Conservation (phyloP, 2,329 filamentous ascomycete genomes). For the Paecilomyces dactylethromorphus region DNA sequence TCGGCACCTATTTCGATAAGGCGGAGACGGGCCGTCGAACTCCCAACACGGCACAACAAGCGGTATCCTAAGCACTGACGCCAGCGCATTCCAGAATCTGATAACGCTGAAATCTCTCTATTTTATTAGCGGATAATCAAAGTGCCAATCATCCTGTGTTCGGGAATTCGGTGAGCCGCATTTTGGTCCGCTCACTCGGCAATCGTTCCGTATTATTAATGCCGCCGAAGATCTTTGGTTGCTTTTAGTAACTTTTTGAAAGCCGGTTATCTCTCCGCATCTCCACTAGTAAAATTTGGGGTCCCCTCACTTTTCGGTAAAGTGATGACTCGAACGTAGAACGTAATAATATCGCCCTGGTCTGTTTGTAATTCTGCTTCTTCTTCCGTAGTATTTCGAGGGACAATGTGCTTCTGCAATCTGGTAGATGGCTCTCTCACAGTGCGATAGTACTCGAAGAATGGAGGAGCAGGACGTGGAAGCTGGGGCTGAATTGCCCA, state of each 20-base stretch:
- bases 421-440: background rate
- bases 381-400: background rate
- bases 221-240: slow-evolving; percentile 7
- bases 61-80: background rate
- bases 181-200: background rate
- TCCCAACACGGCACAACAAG: background rate
- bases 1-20: too few relatives aligned
- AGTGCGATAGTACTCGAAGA: background rate
- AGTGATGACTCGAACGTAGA: background rate
- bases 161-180: background rate
- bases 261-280: background rate
- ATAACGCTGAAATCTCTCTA: background rate
- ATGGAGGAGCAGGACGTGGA: background rate
- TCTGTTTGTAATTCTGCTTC: background rate
- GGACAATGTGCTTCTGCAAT: background rate
- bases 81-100: background rate
- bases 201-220: slow-evolving; percentile 2
- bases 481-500: background rate
- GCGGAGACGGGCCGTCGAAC: too few relatives aligned
- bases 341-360: background rate
- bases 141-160: background rate
- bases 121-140: background rate
- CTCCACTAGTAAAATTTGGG: background rate
- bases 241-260: background rate
- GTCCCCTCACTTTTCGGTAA: background rate